Evolutionary conservation across 371 early-diverging fungal species (phyloP).

Genomic region (Phascolomyces articulosus): DNA sequence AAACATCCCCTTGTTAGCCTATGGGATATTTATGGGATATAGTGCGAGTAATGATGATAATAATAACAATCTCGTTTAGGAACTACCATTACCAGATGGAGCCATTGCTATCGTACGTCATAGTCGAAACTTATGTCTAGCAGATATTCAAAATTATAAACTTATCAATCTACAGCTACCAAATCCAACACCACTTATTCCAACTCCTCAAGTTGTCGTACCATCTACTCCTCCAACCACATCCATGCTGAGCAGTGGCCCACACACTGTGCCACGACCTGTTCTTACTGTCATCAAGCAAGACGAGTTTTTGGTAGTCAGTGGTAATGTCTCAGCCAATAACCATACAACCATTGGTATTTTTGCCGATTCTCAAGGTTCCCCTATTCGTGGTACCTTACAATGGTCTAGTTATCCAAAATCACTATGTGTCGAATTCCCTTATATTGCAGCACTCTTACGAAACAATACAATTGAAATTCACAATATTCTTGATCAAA

Average conservation of each 20-base stretch:
- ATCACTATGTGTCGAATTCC: constrained; percentile 73
- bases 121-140: constrained; percentile 63
- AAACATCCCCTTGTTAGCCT: not conserved
- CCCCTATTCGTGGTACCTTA: constrained; percentile 79
- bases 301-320: constrained; percentile 77
- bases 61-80: too few species aligned
- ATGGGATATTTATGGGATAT: too few species aligned
- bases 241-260: constrained; percentile 42
- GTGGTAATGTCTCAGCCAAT: constrained; percentile 45
- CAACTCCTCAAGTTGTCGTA: constrained; percentile 49
- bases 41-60: too few species aligned
- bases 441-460: constrained; percentile 76
- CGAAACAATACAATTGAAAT: constrained; percentile 71
- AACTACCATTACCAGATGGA: constrained; percentile 67
- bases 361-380: constrained; percentile 70
- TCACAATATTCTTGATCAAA: constrained; percentile 76
- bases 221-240: constrained; percentile 23
- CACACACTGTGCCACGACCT: constrained; percentile 53
- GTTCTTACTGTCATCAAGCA: constrained; percentile 62
- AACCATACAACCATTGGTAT: constrained; percentile 69
- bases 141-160: constrained; percentile 68
- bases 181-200: constrained; percentile 59
- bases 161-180: constrained; percentile 58
- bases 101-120: constrained; percentile 59
- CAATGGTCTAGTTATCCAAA: constrained; percentile 78